Evolutionary conservation across 129 eudicot genomes (phyloP).

Genomic region (Arctium lappa): DNA sequence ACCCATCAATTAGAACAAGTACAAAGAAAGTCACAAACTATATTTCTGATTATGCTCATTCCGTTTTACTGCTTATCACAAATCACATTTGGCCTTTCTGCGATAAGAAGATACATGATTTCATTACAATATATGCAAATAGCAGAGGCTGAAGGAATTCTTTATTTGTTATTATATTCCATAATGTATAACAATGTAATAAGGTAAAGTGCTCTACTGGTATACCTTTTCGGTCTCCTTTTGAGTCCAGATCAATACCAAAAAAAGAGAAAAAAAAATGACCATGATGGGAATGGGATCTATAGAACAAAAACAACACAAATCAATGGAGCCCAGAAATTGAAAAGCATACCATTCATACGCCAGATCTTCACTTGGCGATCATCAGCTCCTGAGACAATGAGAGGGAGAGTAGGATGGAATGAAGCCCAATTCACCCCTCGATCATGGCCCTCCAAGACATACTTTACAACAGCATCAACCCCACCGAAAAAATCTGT

Average conservation of each 20-base stretch:
- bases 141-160: background rate
- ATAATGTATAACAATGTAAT: background rate
- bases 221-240: background rate
- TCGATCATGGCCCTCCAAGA: slow-evolving; percentile 62
- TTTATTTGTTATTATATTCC: background rate
- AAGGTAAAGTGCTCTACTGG: background rate
- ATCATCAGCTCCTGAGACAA: slow-evolving; percentile 66
- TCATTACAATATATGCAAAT: background rate
- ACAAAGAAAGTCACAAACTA: background rate
- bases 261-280: background rate
- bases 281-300: background rate
- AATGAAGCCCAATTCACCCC: slow-evolving; percentile 70
- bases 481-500: slow-evolving; percentile 63
- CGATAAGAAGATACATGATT: background rate
- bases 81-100: background rate
- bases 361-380: slow-evolving; percentile 68
- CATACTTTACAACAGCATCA: slow-evolving; percentile 68
- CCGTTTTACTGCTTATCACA: background rate
- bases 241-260: background rate
- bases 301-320: background rate
- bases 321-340: background rate
- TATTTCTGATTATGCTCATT: background rate
- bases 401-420: slow-evolving; percentile 59
- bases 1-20: background rate
- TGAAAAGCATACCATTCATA: slow-evolving; percentile 47